Evolutionary conservation across 208 protist genomes (phyloP).

Genomic region (Acanthamoeba divionensis): DNA sequence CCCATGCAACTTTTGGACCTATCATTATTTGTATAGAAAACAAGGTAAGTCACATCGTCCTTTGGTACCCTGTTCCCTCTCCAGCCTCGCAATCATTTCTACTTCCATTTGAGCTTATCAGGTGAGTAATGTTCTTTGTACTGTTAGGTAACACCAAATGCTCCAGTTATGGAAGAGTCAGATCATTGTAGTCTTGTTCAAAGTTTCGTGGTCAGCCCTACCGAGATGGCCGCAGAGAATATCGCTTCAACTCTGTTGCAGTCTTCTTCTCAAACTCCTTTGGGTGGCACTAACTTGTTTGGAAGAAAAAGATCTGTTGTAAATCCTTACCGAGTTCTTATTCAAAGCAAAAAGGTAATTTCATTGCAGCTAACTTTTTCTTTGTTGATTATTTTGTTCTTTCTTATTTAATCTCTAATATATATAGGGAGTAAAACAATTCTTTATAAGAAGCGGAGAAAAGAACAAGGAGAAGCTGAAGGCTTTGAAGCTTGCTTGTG

Average conservation of each 20-base stretch:
- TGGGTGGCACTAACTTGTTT: neutral
- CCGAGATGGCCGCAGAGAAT: neutral
- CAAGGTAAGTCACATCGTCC: neutral
- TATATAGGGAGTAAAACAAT: neutral
- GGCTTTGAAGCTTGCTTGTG: neutral
- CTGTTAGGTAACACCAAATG: too few species aligned
- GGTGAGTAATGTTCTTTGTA: too few species aligned
- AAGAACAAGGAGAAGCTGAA: conserved; percentile 44
- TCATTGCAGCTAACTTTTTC: neutral
- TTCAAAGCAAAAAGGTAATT: conserved; percentile 32
- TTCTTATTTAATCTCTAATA: neutral
- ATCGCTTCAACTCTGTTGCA: neutral
- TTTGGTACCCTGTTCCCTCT: neutral
- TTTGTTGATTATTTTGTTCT: neutral
- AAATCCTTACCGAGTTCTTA: neutral
- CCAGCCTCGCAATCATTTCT: neutral
- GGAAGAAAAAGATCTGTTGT: neutral
- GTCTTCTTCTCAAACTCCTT: neutral
- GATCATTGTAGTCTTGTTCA: too few species aligned
- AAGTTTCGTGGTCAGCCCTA: neutral
- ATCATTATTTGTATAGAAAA: conserved; percentile 1
- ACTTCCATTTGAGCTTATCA: neutral
- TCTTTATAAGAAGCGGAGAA: conserved; percentile 32
- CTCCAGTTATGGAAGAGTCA: too few species aligned
- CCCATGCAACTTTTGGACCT: neutral